Percentiles rank a stretch among this genome's conserved stretches.
phyloP scores from a whole-genome alignment of 179 eudicot genomes.

The Camellia oleifera region DNA sequence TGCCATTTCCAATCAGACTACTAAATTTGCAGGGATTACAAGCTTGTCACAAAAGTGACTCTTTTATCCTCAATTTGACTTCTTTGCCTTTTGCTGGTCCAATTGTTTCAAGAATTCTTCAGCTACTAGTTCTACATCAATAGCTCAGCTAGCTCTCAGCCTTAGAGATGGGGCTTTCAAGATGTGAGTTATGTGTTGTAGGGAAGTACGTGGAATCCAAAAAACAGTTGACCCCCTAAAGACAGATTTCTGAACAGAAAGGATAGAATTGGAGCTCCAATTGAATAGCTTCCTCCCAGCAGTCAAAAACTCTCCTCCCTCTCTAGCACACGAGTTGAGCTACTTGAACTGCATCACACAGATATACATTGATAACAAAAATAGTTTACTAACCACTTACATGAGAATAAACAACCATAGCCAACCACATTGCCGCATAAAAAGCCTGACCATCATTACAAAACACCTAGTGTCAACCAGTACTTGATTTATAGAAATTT shows the following conservation, averaged over 20 bases:
- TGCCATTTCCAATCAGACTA: too few relatives aligned
- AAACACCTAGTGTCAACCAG: background rate
- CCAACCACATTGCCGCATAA: background rate
- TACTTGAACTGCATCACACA: slow-evolving; percentile 7
- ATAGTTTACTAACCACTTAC: background rate
- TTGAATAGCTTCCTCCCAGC: background rate
- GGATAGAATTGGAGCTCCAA: background rate
- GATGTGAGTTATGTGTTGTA: too few relatives aligned
- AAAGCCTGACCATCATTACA: background rate
- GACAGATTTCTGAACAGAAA: background rate
- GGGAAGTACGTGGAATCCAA: too few relatives aligned
- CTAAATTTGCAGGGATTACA: too few relatives aligned
- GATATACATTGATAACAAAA: background rate
- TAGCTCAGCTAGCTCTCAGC: background rate
- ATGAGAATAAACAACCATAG: background rate
- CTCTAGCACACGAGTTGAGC: slow-evolving; percentile 1
- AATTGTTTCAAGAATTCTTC: too few relatives aligned
- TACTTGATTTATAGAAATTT: background rate
- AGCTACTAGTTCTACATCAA: too few relatives aligned
- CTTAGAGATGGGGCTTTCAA: background rate
- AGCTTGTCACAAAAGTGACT: too few relatives aligned
- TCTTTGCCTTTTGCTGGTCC: too few relatives aligned
- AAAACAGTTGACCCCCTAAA: background rate
- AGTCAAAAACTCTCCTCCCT: background rate
- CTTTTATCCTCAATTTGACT: too few relatives aligned